Conservation (phyloP, 768 basidiomycete species). For the Boletus barrowsii region DNA sequence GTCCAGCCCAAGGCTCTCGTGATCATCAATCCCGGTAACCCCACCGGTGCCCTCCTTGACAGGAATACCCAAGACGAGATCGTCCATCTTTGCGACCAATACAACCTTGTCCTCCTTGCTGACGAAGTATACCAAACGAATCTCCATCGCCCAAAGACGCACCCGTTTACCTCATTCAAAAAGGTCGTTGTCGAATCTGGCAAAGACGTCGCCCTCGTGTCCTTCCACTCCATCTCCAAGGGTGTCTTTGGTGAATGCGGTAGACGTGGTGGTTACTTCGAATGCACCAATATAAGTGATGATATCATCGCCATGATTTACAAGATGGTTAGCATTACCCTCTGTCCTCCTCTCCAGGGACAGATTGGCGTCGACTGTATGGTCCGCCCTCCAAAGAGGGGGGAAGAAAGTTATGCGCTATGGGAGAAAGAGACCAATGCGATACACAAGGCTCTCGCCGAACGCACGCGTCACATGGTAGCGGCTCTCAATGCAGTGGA, state of each 20-base stretch:
- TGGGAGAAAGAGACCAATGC: slow-evolving; percentile 83
- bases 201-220: slow-evolving; percentile 69
- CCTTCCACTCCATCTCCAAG: slow-evolving; percentile 98
- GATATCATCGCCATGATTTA: slow-evolving; percentile 85
- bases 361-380: slow-evolving; percentile 94
- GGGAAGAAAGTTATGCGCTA: slow-evolving; percentile 69
- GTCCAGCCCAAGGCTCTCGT: slow-evolving; percentile 78
- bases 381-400: slow-evolving; percentile 83
- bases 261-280: slow-evolving; percentile 95
- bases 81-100: slow-evolving; percentile 79
- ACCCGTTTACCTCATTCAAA: slow-evolving; percentile 93
- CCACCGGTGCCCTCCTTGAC: slow-evolving; percentile 85
- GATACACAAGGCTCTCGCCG: slow-evolving; percentile 72
- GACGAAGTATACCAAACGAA: slow-evolving; percentile 99
- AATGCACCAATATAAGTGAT: slow-evolving; percentile 76
- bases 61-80: slow-evolving; percentile 68
- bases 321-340: slow-evolving; percentile 90
- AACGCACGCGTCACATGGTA: slow-evolving; percentile 72
- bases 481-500: slow-evolving; percentile 74
- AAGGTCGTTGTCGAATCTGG: slow-evolving; percentile 73
- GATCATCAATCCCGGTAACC: slow-evolving; percentile 98
- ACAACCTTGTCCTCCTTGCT: slow-evolving; percentile 85
- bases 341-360: slow-evolving; percentile 88
- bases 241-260: slow-evolving; percentile 97
- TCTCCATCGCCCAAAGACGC: slow-evolving; percentile 63